Evolutionary conservation across 108 stramenopile genomes (phyloP), one percentile per base, ranked within the genome.

Genomic region (Cyclotella distinguenda): DNA sequence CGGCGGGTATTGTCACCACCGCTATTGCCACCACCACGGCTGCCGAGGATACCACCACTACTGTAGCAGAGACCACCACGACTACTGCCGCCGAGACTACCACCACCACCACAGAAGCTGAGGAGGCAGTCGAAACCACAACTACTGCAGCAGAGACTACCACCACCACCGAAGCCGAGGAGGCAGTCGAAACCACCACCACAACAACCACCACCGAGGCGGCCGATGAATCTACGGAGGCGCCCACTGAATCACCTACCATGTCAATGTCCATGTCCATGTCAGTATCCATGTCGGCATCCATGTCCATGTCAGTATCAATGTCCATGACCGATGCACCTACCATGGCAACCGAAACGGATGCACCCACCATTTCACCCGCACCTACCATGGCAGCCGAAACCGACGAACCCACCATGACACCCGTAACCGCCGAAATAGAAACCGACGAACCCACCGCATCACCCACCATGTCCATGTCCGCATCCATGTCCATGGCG

Each of bases 131-230:
- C 10, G 66, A 38, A 13, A 45, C 54, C 25, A 40, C 66, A n/a
- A 65, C 51, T 16, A 31, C 15, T 3, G n/a, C 22, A 12, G 13
- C 49, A 22, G 60, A 6, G 46, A 62, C 60, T 48, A 67, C 66
- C 22, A 35, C 36, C 7, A 48, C 54, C 7, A 45, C 66, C 13
- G 51, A 46, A 18, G 44, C 66, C 12, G 32, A 48, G 12, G 51
- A 7, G 6, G 23, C 54, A 5, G 39, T 43, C 10, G 66, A 38
- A 13, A 45, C 54, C 25, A 40, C 66, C 10, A 15, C 26, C 3
- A 33, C 54, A 31, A 40, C 51, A 26, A 33, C 56, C 27, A 45
- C 44, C 15, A 43, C 40, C 13, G n/a, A n/a, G 12, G 6, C 45
- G 21, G 21, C 45, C 6, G 21, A n/a, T 44, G 40, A 18, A 38